These are phyloP conservation scores for Spathaspora sp. DNA, from an alignment of 1,139 yeast species.

Conservation along the genomic window DNA sequence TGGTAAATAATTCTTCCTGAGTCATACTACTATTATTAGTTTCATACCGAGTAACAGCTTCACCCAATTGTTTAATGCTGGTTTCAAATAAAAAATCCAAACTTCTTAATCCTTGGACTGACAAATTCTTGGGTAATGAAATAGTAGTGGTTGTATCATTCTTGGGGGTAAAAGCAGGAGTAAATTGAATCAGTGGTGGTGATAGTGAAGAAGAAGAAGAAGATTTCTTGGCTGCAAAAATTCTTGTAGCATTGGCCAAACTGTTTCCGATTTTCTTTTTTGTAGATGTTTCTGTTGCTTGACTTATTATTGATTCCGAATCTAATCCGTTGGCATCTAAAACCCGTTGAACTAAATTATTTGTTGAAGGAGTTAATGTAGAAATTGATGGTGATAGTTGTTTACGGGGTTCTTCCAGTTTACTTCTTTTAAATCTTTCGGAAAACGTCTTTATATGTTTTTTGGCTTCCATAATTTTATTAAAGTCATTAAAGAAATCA, in stretches of 20 bases:
- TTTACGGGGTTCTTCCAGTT: background rate
- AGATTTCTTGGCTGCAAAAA: conserved; percentile 13
- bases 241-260: conserved; percentile 19
- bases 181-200: background rate
- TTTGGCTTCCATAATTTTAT: conserved; percentile 16
- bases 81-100: conserved; percentile 38
- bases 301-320: conserved; percentile 1
- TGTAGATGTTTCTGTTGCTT: conserved; percentile 12
- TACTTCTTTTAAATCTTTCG: conserved; percentile 1
- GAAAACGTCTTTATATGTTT: background rate
- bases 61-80: conserved; percentile 23
- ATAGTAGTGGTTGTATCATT: conserved; percentile 7
- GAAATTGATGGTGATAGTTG: conserved; percentile 8
- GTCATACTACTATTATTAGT: background rate
- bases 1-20: background rate
- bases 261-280: conserved; percentile 20
- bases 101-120: conserved; percentile 29
- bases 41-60: conserved; percentile 25
- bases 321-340: conserved; percentile 6
- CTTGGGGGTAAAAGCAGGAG: background rate
- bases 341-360: conserved; percentile 12
- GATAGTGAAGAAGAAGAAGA: too few relatives aligned
- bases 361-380: conserved; percentile 17
- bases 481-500: conserved; percentile 25
- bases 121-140: conserved; percentile 32